Evolutionary conservation across 192 early-diverging fungal species (phyloP).

Genomic region (Coemansia sp.): DNA sequence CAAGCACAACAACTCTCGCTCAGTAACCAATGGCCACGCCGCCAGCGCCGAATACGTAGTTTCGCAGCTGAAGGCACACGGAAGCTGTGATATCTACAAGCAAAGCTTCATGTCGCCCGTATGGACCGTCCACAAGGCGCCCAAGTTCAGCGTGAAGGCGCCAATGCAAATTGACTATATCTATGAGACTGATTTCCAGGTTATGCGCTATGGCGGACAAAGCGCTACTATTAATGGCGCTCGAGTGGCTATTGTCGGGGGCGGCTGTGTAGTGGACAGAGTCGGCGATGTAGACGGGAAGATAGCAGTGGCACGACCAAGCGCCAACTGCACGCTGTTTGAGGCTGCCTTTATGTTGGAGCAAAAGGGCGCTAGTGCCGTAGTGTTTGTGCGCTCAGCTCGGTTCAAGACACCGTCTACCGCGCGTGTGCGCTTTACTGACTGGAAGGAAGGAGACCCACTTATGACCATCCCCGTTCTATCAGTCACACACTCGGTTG

Average conservation of each 20-base stretch:
- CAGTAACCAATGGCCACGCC: constrained; percentile 41
- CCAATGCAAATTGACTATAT: constrained; percentile 27
- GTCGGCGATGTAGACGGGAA: constrained; percentile 46
- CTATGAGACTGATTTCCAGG: constrained; percentile 36
- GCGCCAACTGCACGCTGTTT: constrained; percentile 54
- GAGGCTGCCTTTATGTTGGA: constrained; percentile 59
- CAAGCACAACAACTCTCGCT: constrained; percentile 44
- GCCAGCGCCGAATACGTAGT: constrained; percentile 46
- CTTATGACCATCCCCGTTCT: constrained; percentile 62
- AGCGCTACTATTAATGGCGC: constrained; percentile 51
- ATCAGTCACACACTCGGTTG: constrained; percentile 58
- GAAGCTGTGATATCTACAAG: constrained; percentile 35
- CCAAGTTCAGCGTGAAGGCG: constrained; percentile 13
- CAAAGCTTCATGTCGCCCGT: constrained; percentile 50
- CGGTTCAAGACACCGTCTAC: constrained; percentile 47
- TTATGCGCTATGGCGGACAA: constrained; percentile 61
- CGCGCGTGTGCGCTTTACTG: constrained; percentile 56
- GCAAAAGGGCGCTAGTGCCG: constrained; percentile 58
- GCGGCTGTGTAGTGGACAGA: constrained; percentile 47
- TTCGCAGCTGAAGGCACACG: constrained; percentile 17
- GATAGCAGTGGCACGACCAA: constrained; percentile 55
- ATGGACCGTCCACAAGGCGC: constrained; percentile 24
- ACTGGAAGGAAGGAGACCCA: constrained; percentile 67
- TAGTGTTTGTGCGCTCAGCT: constrained; percentile 58
- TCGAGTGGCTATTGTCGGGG: constrained; percentile 39